Conservation (phyloP, 225 moss, liverwort and hornwort genomes). For the Takakia lepidozioides region DNA sequence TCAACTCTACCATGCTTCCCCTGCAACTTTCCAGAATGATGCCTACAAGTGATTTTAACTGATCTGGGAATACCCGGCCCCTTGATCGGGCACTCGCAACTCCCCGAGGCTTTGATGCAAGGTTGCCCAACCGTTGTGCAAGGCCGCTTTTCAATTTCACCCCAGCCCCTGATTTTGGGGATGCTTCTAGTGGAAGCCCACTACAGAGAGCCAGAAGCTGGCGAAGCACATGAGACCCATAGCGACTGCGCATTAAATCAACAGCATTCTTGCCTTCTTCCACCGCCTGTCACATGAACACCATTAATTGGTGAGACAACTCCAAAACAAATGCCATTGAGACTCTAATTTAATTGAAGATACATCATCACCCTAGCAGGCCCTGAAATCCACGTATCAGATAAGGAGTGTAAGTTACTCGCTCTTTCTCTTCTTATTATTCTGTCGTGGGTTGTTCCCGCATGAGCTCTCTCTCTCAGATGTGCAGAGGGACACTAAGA, state of each 20-base stretch:
- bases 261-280: conserved; percentile 59
- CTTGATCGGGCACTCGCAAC: conserved; percentile 38
- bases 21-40: conserved; percentile 54
- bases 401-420: too few relatives aligned
- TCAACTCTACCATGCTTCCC: conserved; percentile 60
- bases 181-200: conserved; percentile 59
- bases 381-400: too few relatives aligned
- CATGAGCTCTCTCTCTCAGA: too few relatives aligned
- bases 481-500: too few relatives aligned
- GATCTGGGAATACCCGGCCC: conserved; percentile 58
- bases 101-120: conserved; percentile 36
- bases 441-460: too few relatives aligned
- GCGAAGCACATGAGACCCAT: conserved; percentile 94
- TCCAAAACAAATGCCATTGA: too few relatives aligned
- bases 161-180: conserved; percentile 33
- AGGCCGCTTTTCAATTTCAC: conserved; percentile 45
- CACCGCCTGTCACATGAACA: conserved; percentile 23
- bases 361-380: too few relatives aligned
- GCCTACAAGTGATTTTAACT: conserved; percentile 59
- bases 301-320: too few relatives aligned
- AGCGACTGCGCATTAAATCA: conserved; percentile 75
- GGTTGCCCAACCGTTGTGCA: conserved; percentile 61
- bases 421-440: too few relatives aligned
- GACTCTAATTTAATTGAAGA: too few relatives aligned
- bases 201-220: conserved; percentile 74